Conservation (phyloP, 2,329 filamentous ascomycete genomes). For the Domatiomyces catenatus region DNA sequence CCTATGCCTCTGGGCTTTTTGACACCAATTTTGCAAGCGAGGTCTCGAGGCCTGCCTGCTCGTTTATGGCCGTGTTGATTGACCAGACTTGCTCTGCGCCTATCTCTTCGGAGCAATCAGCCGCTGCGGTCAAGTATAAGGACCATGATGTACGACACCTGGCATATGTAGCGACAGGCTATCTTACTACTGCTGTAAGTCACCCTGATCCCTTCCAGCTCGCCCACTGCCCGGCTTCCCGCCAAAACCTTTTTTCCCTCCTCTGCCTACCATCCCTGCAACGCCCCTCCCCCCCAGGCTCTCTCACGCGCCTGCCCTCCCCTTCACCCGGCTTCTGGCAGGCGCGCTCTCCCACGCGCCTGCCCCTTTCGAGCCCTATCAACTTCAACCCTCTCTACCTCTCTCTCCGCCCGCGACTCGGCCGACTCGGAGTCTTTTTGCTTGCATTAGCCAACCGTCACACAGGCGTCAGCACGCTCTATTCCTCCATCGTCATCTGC, state of each 20-base stretch:
- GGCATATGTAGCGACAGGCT: neutral
- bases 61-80: neutral
- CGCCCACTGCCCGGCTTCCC: neutral
- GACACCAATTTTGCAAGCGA: neutral
- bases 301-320: neutral
- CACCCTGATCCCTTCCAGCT: neutral
- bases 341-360: neutral
- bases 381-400: neutral
- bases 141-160: neutral
- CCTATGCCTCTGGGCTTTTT: neutral
- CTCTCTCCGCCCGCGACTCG: neutral
- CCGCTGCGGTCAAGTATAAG: neutral
- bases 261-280: neutral
- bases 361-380: conserved; percentile 1
- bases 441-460: conserved; percentile 14
- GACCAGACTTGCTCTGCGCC: neutral
- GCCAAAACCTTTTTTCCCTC: neutral
- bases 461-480: conserved; percentile 6
- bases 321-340: neutral
- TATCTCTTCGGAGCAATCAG: neutral
- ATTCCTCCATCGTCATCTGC: conserved; percentile 2
- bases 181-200: neutral
- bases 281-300: neutral
- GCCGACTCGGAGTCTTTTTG: conserved; percentile 1
- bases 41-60: neutral